Evolutionary conservation across 2,329 filamentous ascomycete species (phyloP).

Genomic region (Colletotrichum filicis): DNA sequence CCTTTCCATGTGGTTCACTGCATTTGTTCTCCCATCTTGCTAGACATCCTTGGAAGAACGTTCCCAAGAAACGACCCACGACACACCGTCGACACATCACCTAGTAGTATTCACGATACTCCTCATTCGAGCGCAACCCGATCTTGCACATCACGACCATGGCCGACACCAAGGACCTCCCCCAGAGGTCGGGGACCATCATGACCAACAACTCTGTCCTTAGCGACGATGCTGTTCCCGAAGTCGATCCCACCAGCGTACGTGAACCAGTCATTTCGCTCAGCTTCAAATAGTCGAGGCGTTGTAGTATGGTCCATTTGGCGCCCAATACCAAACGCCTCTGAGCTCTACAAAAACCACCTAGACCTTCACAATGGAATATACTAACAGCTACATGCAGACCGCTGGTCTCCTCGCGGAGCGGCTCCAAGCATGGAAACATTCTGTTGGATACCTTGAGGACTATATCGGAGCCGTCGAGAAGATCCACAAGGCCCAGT

Average conservation of each 20-base stretch:
- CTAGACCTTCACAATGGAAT: neutral
- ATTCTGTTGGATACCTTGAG: constrained; percentile 90
- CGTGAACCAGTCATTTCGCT: constrained; percentile 42
- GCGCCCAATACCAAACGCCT: neutral
- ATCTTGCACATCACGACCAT: constrained; percentile 44
- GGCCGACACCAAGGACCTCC: constrained; percentile 47
- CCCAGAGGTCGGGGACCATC: constrained; percentile 59
- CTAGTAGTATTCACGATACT: neutral
- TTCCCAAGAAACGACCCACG: neutral
- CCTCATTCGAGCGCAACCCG: neutral
- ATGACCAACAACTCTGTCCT: constrained; percentile 32
- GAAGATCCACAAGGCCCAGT: constrained; percentile 84
- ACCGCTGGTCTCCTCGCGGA: constrained; percentile 86
- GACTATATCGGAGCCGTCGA: constrained; percentile 88
- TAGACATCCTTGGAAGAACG: neutral
- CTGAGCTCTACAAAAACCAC: neutral
- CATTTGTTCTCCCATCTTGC: neutral
- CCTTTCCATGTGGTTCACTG: neutral
- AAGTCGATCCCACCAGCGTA: constrained; percentile 68
- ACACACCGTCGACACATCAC: neutral
- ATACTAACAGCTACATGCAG: constrained; percentile 50
- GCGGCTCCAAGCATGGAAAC: constrained; percentile 94
- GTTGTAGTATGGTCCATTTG: neutral
- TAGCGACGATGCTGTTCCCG: constrained; percentile 67
- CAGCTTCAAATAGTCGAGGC: neutral